A percentile compares a stretch with the other conserved stretches of the same genome.
phyloP scores from a whole-genome alignment of 768 basidiomycete species.

The Panus rudis region DNA sequence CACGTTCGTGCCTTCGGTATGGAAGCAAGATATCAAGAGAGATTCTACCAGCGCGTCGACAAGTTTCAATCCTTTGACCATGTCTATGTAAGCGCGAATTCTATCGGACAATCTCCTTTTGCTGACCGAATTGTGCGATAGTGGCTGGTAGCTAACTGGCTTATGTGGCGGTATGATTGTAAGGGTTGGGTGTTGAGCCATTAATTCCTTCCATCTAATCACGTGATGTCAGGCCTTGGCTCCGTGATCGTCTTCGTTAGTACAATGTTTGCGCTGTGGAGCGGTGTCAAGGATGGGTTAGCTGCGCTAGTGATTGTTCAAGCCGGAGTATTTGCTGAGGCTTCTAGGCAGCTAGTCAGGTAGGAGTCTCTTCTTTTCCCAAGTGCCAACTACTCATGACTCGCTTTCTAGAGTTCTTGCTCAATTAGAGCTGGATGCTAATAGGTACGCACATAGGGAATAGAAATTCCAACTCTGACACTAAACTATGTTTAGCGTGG shows the following conservation, averaged over 20 bases:
- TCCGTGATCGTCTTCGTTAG: slow-evolving; percentile 65
- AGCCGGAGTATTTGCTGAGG: slow-evolving; percentile 63
- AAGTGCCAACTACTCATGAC: not conserved
- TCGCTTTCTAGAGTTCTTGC: slow-evolving; percentile 45
- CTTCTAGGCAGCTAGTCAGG: slow-evolving; percentile 58
- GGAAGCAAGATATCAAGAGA: slow-evolving; percentile 59
- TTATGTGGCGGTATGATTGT: slow-evolving; percentile 73
- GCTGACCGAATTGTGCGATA: slow-evolving; percentile 17
- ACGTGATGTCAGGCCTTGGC: slow-evolving; percentile 42
- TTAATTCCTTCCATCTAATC: not conserved
- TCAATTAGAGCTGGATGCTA: slow-evolving; percentile 54
- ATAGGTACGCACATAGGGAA: no score
- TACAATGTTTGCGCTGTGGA: slow-evolving; percentile 60
- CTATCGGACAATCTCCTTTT: not conserved
- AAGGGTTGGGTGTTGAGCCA: slow-evolving; percentile 20
- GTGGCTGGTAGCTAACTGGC: slow-evolving; percentile 67
- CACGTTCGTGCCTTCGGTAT: slow-evolving; percentile 69
- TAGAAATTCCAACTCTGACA: no score
- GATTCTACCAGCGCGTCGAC: slow-evolving; percentile 50
- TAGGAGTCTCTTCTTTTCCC: slow-evolving; percentile 16
- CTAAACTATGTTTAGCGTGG: slow-evolving; percentile 60
- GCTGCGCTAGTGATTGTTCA: slow-evolving; percentile 69
- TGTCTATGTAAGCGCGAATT: slow-evolving; percentile 52
- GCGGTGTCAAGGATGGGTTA: slow-evolving; percentile 48
- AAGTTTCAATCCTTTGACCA: slow-evolving; percentile 70